Percentiles rank a stretch among this genome's conserved stretches.
Conservation (phyloP, 202 grass and related monocot species). For the Zoysia matrella region DNA sequence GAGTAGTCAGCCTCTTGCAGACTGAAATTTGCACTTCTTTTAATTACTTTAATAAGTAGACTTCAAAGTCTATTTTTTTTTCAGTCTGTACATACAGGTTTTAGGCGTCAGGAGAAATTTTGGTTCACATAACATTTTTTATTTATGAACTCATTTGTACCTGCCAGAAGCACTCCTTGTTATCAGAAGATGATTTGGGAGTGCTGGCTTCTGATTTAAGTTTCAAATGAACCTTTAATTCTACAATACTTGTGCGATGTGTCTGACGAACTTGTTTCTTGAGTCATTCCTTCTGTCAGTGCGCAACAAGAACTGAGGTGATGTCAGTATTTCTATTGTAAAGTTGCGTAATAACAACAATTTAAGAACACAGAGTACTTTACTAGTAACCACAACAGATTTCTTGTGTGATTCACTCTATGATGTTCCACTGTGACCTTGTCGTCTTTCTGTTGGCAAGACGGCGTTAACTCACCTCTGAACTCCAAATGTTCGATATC, state of each 20-base stretch:
- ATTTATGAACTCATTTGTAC: constrained; percentile 53
- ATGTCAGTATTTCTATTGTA: not conserved
- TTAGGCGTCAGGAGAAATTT: constrained; percentile 53
- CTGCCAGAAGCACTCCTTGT: constrained; percentile 64
- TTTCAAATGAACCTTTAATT: constrained; percentile 37
- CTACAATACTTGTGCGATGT: constrained; percentile 13
- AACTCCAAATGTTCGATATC: constrained; percentile 6
- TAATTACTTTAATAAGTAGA: constrained; percentile 54
- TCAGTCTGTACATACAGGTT: constrained; percentile 65
- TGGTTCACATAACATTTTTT: constrained; percentile 53
- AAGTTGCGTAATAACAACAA: not conserved
- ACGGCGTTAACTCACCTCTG: not conserved
- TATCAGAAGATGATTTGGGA: constrained; percentile 82
- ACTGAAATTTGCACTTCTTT: constrained; percentile 35
- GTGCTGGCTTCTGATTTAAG: constrained; percentile 40
- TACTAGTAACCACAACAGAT: not conserved
- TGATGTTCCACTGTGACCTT: not conserved
- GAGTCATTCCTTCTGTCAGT: not conserved
- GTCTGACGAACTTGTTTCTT: not conserved
- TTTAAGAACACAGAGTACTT: not conserved
- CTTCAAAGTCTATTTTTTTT: constrained; percentile 55
- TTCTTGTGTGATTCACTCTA: constrained; percentile 1
- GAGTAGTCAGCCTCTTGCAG: constrained; percentile 60
- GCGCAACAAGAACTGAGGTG: not conserved
- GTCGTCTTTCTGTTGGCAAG: constrained; percentile 22